Evolutionary conservation across 176 grass and related monocot genomes (phyloP).

Genomic region (Hordeum marinum): DNA sequence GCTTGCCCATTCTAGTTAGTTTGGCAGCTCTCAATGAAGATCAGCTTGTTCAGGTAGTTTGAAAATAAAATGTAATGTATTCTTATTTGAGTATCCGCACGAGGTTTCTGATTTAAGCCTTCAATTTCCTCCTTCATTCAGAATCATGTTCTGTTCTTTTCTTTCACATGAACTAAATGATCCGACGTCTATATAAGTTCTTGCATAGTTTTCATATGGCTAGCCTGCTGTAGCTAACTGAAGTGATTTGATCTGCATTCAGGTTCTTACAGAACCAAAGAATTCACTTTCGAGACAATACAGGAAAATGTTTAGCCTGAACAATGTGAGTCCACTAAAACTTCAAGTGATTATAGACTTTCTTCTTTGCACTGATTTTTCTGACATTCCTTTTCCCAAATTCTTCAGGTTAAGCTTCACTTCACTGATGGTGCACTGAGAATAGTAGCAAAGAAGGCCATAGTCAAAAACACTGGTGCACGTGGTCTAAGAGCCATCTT

Average conservation of each 20-base stretch:
- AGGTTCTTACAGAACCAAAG: conserved; percentile 91
- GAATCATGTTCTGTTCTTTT: not conserved
- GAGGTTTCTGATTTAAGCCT: not conserved
- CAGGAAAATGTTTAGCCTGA: conserved; percentile 90
- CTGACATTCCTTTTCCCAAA: not conserved
- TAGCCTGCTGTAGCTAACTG: conserved; percentile 16
- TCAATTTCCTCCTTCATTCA: not conserved
- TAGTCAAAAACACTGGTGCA: conserved; percentile 75
- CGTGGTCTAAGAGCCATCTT: conserved; percentile 90
- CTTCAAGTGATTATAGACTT: not conserved
- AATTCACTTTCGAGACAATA: conserved; percentile 96
- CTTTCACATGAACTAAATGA: not conserved
- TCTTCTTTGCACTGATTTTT: not conserved
- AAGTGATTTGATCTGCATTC: conserved; percentile 38
- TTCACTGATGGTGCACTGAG: conserved; percentile 70
- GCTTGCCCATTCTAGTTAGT: conserved; percentile 84
- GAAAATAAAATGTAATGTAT: not conserved
- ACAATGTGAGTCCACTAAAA: conserved; percentile 54
- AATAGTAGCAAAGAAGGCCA: conserved; percentile 75
- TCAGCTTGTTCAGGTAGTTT: conserved; percentile 90
- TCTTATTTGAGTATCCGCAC: not conserved
- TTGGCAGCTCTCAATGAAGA: conserved; percentile 83
- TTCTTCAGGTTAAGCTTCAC: conserved; percentile 73
- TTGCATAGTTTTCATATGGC: not conserved
- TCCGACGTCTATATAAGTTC: not conserved